Percentiles rank a stretch among this genome's conserved stretches.
Conservation (phyloP, 371 early-diverging fungal genomes). For the Fennellomyces sp. region DNA sequence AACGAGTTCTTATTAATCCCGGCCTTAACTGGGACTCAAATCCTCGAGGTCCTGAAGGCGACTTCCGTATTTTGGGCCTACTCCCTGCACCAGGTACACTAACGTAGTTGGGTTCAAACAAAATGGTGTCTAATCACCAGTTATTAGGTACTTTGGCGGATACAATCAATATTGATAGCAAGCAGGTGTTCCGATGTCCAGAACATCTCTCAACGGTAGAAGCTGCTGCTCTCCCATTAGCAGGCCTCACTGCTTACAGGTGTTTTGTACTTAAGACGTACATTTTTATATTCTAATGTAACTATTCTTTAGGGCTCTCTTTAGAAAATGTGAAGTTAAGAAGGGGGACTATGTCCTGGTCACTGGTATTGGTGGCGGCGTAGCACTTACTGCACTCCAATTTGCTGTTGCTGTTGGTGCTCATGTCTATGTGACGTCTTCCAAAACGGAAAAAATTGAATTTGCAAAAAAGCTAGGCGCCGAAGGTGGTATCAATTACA, state of each 20-base stretch:
- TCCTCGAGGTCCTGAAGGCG: conserved; percentile 64
- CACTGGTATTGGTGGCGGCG: conserved; percentile 80
- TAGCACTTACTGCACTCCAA: conserved; percentile 70
- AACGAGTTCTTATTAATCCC: conserved; percentile 63
- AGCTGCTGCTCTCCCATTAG: conserved; percentile 75
- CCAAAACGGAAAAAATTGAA: conserved; percentile 64
- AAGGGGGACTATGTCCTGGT: conserved; percentile 67
- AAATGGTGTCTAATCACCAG: too few relatives aligned
- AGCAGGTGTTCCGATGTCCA: conserved; percentile 57
- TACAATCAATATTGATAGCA: conserved; percentile 47
- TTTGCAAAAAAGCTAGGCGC: conserved; percentile 69
- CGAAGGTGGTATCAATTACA: conserved; percentile 73
- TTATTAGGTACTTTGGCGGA: conserved; percentile 70
- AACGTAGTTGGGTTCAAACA: too few relatives aligned
- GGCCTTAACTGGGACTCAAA: conserved; percentile 63
- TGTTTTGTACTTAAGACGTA: too few relatives aligned
- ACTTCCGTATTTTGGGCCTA: conserved; percentile 61
- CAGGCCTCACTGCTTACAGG: conserved; percentile 71
- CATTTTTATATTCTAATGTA: not conserved
- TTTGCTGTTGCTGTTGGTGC: conserved; percentile 73
- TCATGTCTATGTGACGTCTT: conserved; percentile 74
- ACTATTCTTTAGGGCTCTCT: conserved; percentile 50
- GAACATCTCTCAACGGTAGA: conserved; percentile 62
- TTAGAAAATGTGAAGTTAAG: conserved; percentile 62
- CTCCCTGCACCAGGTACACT: conserved; percentile 50